phyloP scores from a whole-genome alignment of 208 protist genomes.

The Angomonas deanei region DNA sequence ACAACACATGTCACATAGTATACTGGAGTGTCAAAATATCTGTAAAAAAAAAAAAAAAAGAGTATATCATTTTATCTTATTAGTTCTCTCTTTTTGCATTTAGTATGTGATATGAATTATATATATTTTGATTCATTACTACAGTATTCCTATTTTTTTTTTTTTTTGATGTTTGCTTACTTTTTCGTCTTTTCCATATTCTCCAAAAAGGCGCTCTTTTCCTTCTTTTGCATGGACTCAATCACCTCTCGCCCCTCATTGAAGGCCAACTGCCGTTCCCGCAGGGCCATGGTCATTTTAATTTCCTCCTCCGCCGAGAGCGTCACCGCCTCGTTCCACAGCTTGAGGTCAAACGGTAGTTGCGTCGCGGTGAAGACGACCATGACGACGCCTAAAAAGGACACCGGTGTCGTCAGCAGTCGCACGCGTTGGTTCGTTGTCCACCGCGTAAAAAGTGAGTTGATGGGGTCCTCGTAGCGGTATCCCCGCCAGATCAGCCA shows the following conservation, averaged over 20 bases:
- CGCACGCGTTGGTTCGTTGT: conserved; percentile 30
- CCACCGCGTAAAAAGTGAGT: conserved; percentile 53
- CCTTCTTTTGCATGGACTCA: conserved; percentile 16
- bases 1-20: too few relatives aligned
- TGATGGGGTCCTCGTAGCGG: conserved; percentile 60
- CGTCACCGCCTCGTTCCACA: conserved; percentile 20
- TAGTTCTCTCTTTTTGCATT: too few relatives aligned
- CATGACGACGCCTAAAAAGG: conserved; percentile 48
- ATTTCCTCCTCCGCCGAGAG: conserved; percentile 22
- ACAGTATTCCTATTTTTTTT: neutral
- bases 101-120: too few relatives aligned
- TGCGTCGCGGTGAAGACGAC: conserved; percentile 32
- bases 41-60: too few relatives aligned
- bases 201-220: conserved; percentile 1
- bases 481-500: conserved; percentile 65
- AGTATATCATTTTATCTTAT: too few relatives aligned
- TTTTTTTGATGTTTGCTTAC: conserved; percentile 9
- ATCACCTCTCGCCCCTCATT: conserved; percentile 30
- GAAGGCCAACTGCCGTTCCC: conserved; percentile 23
- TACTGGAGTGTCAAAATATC: too few relatives aligned
- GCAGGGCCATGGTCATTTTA: conserved; percentile 34
- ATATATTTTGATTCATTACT: too few relatives aligned
- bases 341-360: conserved; percentile 43
- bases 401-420: conserved; percentile 56
- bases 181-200: conserved; percentile 1